phyloP scores from a whole-genome alignment of 306 rosid species.

The Cyclanthera cordifolia region DNA sequence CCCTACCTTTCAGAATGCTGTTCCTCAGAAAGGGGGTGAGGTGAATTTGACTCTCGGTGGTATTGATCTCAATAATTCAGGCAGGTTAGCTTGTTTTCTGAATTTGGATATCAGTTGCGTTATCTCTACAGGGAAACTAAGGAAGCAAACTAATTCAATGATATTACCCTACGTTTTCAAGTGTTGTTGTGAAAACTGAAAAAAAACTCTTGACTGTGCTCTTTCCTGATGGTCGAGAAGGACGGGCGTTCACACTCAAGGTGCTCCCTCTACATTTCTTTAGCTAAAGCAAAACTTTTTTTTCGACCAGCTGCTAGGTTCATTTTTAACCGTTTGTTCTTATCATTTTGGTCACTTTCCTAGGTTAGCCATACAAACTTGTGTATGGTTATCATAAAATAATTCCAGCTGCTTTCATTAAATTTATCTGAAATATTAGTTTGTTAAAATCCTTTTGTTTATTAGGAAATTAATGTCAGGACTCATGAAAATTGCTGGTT shows the following conservation, averaged over 20 bases:
- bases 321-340: slow-evolving; percentile 3
- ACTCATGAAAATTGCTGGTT: not conserved
- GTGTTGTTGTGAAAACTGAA: slow-evolving; percentile 84
- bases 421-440: not conserved
- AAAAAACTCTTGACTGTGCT: slow-evolving; percentile 88
- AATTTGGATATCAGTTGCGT: slow-evolving; percentile 12
- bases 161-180: slow-evolving; percentile 32
- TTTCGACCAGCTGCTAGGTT: not conserved
- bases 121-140: slow-evolving; percentile 9
- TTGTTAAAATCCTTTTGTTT: not conserved
- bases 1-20: slow-evolving; percentile 42
- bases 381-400: not conserved
- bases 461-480: slow-evolving; percentile 2
- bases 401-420: not conserved
- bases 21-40: slow-evolving; percentile 68
- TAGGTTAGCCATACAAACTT: not conserved
- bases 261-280: slow-evolving; percentile 26
- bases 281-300: not conserved
- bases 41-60: slow-evolving; percentile 96
- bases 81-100: slow-evolving; percentile 78
- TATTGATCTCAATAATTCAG: slow-evolving; percentile 99
- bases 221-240: slow-evolving; percentile 94
- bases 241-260: slow-evolving; percentile 93
- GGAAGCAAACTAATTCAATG: slow-evolving; percentile 22
- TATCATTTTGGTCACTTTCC: not conserved